phyloP scores from a whole-genome alignment of 306 rosid genomes.

The Hylodesmum podocarpum region DNA sequence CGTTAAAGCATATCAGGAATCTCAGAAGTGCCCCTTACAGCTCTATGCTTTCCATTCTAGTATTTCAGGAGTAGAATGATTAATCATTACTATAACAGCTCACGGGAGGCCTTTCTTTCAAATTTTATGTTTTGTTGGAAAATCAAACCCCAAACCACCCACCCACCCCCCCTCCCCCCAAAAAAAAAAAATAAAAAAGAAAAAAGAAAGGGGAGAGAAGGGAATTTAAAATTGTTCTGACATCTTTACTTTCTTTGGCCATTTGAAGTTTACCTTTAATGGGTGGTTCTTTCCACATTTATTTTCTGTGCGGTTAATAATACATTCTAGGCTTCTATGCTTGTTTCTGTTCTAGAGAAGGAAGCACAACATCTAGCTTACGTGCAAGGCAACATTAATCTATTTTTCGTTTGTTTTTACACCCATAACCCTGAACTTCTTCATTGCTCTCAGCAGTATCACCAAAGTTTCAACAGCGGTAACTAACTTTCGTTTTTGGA shows the following conservation, averaged over 20 bases:
- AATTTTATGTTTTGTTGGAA: constrained; percentile 11
- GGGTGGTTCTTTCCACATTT: neutral
- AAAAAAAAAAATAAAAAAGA: no score
- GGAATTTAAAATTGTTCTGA: neutral
- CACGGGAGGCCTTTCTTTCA: constrained; percentile 6
- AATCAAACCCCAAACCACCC: constrained; percentile 23
- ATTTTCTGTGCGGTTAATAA: neutral
- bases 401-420: neutral
- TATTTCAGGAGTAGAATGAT: constrained; percentile 58
- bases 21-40: constrained; percentile 50
- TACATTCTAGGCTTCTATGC: no score
- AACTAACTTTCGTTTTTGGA: neutral
- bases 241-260: constrained; percentile 9
- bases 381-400: neutral
- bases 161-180: no score
- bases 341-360: neutral
- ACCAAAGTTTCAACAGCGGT: neutral
- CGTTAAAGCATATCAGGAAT: constrained; percentile 61
- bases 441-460: neutral
- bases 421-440: neutral
- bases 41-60: constrained; percentile 48
- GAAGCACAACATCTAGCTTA: neutral
- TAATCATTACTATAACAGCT: constrained; percentile 51
- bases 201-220: no score
- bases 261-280: neutral